Base-by-base conservation (phyloP, 176 grass and related monocot species). In the Carex pumila region DNA sequence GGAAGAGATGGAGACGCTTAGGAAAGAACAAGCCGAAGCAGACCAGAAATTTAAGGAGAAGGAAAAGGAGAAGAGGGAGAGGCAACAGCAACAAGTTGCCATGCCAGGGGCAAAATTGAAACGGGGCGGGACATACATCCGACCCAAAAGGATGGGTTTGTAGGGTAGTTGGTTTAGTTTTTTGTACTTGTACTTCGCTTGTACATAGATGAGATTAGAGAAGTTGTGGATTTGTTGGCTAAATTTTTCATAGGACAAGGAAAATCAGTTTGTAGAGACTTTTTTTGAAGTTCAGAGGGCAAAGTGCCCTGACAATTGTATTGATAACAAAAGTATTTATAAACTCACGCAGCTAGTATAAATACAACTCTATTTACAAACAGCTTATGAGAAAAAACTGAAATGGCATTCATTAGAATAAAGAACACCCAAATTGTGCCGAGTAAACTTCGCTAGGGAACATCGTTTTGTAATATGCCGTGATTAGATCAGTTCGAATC, bases 1-100 rank as follows among this genome's bases (percentile, higher is more conserved):
- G 84, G 89, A 99, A 68, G 96, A 99, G 88, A 99, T 99, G 96
- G 96, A 95, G 85, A 90, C 81, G 54, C 85, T 99, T 59, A 90
- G 96, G 76, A 89, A 86, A 65, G 91, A 99, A 47, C 96, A 99
- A 65, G 88, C 91, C 0, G 93, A 93, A 78, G 89, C 65, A 0
- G 89, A 92, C 1, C 79, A 66, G 3, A 17, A 84, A 1, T 87
- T 84, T 11, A 99, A 90, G 81, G 86, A 92, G 83, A 93, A 80
- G 83, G 96, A 99, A 21, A 85, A 75, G 49, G 77, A 88, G 87
- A 93, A 99, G 83, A 92, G 88, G 76, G 91, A 90, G 17, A 99
- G 89, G 90, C 86, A 92, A 34, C 96, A 95, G 59, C 96, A 95
- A 61, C 91, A 92, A 86, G 91, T 99, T 66, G 81, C 88, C n/a